phyloP scores from a whole-genome alignment of 1,284 basidiomycete genomes.

The Heliocybe sulcata region DNA sequence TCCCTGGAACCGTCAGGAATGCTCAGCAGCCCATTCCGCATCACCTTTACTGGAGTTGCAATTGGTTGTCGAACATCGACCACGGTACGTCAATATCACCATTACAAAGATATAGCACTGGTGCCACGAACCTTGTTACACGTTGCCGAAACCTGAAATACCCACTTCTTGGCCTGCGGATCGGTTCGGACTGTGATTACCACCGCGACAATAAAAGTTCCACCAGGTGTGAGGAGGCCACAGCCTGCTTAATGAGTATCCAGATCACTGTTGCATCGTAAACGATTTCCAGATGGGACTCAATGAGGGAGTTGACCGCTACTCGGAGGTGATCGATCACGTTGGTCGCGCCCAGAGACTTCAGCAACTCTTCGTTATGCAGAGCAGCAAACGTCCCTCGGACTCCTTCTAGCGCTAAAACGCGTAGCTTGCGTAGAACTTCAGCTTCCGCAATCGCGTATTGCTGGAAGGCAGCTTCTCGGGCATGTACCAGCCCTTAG shows the following conservation, averaged over 20 bases:
- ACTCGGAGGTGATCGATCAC: constrained; percentile 10
- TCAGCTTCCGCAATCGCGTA: constrained; percentile 12
- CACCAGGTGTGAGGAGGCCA: not conserved
- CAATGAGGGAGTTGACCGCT: constrained; percentile 3
- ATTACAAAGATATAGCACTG: not conserved
- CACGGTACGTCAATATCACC: not conserved
- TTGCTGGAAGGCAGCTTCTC: constrained; percentile 16
- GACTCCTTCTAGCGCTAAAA: too few relatives aligned
- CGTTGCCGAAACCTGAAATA: not conserved
- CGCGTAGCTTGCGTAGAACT: constrained; percentile 12
- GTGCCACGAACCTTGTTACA: not conserved
- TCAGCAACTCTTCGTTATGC: constrained; percentile 17
- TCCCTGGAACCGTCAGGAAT: constrained; percentile 35
- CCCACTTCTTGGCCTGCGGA: not conserved
- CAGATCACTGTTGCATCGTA: constrained; percentile 8
- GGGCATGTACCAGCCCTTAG: constrained; percentile 9
- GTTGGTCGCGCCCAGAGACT: constrained; percentile 19
- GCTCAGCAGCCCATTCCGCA: constrained; percentile 37
- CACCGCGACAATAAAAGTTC: not conserved
- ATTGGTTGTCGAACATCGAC: constrained; percentile 12
- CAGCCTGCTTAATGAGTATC: not conserved
- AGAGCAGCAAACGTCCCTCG: too few relatives aligned
- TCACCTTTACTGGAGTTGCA: constrained; percentile 26
- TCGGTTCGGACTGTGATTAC: not conserved
- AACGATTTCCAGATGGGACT: constrained; percentile 9